Percentiles rank a stretch among this genome's conserved stretches.
Conservation (phyloP, 495 filamentous ascomycete genomes). For the Neurospora hispaniola region DNA sequence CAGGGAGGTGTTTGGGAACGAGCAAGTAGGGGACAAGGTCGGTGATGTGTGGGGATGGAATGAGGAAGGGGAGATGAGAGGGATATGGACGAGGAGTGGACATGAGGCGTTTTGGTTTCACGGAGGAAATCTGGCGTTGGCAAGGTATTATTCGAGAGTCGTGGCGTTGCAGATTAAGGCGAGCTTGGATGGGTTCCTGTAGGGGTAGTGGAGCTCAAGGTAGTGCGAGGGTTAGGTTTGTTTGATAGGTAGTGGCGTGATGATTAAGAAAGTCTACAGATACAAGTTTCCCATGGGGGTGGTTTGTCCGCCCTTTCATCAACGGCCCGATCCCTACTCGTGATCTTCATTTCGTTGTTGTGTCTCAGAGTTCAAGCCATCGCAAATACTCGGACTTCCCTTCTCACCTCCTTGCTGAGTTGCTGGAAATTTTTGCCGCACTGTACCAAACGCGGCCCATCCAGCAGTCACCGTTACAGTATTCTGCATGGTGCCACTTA, state of each 20-base stretch:
- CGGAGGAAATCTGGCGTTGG: conserved; percentile 68
- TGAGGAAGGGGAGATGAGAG: conserved; percentile 61
- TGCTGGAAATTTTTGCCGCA: too few species aligned
- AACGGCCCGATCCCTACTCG: too few species aligned
- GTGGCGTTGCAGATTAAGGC: conserved; percentile 72
- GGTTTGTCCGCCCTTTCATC: too few species aligned
- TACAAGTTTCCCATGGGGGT: not conserved
- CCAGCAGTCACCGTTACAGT: too few species aligned
- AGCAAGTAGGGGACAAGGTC: conserved; percentile 48
- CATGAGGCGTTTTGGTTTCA: conserved; percentile 78
- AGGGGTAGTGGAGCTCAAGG: not conserved
- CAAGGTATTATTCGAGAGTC: conserved; percentile 59
- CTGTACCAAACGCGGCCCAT: too few species aligned
- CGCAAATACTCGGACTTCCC: too few species aligned
- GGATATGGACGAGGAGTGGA: conserved; percentile 60
- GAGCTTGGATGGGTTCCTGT: conserved; percentile 40
- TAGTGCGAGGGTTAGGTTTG: not conserved
- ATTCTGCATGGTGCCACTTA: too few species aligned
- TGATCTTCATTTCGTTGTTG: too few species aligned
- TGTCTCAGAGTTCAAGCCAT: too few species aligned
- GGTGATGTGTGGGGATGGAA: conserved; percentile 71
- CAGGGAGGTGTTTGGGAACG: conserved; percentile 57
- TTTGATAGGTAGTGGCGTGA: not conserved
- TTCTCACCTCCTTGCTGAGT: too few species aligned
- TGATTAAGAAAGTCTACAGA: not conserved